Base-by-base conservation (phyloP, 805 yeast genomes). In the Candida easanensis region DNA sequence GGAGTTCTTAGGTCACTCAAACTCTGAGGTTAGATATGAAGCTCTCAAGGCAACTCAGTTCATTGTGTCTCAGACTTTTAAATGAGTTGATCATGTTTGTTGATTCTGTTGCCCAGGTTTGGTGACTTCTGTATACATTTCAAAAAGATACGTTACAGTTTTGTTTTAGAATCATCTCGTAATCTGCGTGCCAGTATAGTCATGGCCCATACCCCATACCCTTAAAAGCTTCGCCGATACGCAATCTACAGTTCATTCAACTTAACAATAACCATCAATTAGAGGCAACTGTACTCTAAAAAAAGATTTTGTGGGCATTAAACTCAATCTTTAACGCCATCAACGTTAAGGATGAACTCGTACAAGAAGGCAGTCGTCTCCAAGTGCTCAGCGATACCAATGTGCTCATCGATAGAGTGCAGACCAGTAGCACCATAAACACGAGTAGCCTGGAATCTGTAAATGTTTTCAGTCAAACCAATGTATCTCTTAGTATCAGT, bases 11-110 rank as follows among this genome's bases (percentile, higher is more conserved):
- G 80, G 78, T 57, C 79, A 82, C 45, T 77, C 82, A 33, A 90
- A 89, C 62, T 76, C 90, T 18, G 93, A 88, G 60, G 90, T 93
- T 52, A 87, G 91, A 62, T 93, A 84, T 62, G 97, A 91, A 70
- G 98, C 98, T 2, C 76, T 93, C 60, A 88, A 87, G 64, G 89
- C 97, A 4, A 88, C 97, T n/a, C 99, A 93, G 70, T 77, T 83
- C 44, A 79, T 93, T 56, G 95, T 93, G 41, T 88, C 96, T 4
- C 88, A 88, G 58, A 74, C 84, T n/a, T 77, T 84, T 53, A 75
- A 68, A 49, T 65, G 51, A 48, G 25, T 11, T 13, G 6, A 9
- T 37, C 28, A 11, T 23, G 23, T 9, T 11, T 11, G 11, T 23
- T 23, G 11, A 23, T 23, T 23, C 26, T 23, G 26, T 23, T 23